Evolutionary conservation across 2,329 filamentous ascomycete genomes (phyloP).

Genomic region (Penicillium sp.): DNA sequence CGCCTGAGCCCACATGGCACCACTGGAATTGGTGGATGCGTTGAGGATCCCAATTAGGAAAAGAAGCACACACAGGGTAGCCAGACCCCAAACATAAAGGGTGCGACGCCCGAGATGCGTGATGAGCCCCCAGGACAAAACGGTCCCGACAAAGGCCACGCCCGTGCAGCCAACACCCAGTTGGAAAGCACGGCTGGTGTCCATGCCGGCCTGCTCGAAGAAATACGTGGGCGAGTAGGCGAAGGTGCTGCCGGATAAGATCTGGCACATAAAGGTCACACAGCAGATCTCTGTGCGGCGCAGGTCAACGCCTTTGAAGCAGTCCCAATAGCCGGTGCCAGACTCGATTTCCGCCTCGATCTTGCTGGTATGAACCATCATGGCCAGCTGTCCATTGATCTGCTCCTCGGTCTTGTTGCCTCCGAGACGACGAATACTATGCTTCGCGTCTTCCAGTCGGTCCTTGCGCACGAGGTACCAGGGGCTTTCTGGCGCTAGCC

Average conservation of each 20-base stretch:
- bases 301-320: constrained; percentile 32
- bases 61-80: constrained; percentile 26
- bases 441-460: constrained; percentile 22
- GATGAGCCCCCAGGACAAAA: constrained; percentile 50
- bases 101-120: constrained; percentile 40
- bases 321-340: constrained; percentile 31
- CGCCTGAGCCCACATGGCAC: constrained; percentile 37
- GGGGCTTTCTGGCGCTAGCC: constrained; percentile 27
- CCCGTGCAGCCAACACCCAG: constrained; percentile 47
- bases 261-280: constrained; percentile 37
- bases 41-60: constrained; percentile 31
- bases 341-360: constrained; percentile 30
- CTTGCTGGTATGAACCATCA: constrained; percentile 40
- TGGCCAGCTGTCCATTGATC: constrained; percentile 28
- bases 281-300: constrained; percentile 45
- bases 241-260: constrained; percentile 36
- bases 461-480: constrained; percentile 28
- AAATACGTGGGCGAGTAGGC: constrained; percentile 41
- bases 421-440: constrained; percentile 19
- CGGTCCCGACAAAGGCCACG: constrained; percentile 55
- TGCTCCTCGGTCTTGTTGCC: constrained; percentile 24
- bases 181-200: constrained; percentile 33
- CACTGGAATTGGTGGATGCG: constrained; percentile 18
- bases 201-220: constrained; percentile 42
- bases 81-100: constrained; percentile 37